A percentile compares a stretch with the other conserved stretches of the same genome.
phyloP scores from a whole-genome alignment of 2,329 filamentous ascomycete genomes.

The Nannizziopsis arthrosporioides region DNA sequence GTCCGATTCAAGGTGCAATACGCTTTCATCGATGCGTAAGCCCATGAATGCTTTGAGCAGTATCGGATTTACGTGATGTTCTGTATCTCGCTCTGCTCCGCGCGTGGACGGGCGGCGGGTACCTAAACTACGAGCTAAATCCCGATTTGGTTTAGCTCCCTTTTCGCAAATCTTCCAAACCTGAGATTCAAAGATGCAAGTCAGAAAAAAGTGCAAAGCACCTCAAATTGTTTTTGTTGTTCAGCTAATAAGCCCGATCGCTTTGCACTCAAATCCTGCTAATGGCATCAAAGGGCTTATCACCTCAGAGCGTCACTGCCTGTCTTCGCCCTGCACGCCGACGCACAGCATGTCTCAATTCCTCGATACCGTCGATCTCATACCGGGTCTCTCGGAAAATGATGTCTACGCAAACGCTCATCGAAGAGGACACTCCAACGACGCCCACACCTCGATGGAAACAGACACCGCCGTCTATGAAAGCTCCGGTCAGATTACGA shows the following conservation, averaged over 20 bases:
- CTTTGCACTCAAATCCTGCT: background rate
- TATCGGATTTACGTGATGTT: background rate
- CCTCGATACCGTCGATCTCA: slow-evolving; percentile 19
- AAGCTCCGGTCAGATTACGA: slow-evolving; percentile 47
- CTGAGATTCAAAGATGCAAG: background rate
- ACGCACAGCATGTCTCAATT: slow-evolving; percentile 18
- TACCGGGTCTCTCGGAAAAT: slow-evolving; percentile 18
- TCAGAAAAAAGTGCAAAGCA: background rate
- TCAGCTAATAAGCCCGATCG: background rate
- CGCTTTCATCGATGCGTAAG: background rate
- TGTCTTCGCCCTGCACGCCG: slow-evolving; percentile 16
- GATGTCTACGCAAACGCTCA: slow-evolving; percentile 19
- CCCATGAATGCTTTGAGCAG: background rate
- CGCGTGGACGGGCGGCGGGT: too few species aligned
- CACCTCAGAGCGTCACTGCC: slow-evolving; percentile 14
- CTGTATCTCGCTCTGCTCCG: too few species aligned
- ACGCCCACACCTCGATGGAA: slow-evolving; percentile 52
- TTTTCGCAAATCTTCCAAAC: background rate
- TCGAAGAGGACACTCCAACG: slow-evolving; percentile 18
- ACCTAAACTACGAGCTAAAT: too few species aligned
- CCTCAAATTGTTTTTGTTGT: background rate
- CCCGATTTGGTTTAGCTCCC: background rate
- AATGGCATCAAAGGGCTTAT: slow-evolving; percentile 15
- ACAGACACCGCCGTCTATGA: slow-evolving; percentile 57
- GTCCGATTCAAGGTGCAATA: too few species aligned